Base-by-base conservation (phyloP, 1,284 basidiomycete species). In the Papiliotrema flavescens region DNA sequence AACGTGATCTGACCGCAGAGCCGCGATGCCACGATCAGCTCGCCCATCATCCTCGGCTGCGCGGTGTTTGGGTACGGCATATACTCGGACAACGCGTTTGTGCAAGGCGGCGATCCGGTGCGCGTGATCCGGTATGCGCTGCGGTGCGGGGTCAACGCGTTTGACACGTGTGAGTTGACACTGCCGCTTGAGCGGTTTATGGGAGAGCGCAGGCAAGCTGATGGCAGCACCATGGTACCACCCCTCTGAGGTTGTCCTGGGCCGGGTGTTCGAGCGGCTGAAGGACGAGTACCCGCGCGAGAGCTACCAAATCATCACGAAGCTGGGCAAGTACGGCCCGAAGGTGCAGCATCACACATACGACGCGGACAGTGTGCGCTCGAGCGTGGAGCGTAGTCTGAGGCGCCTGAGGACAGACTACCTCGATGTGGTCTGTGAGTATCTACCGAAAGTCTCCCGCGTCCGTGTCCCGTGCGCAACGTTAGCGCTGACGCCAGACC, bases 261-360 rank as follows among this genome's bases (percentile, higher is more conserved):
- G 94, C 11, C 83, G 87, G 46, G 83, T 84, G 3, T 79, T 94
- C 23, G 76, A 83, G 47, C 79, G 82, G 0, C 77, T 95, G 20
- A 76, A 79, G 45, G 71, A 76, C 49, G 86, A 90, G 66, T 93
- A 87, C 67, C 90, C 90, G 19, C 83, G 92, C 24, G 80, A 82
- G 15, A 84, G 85, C 0, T 96, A 95, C 73, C 82, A 85, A 64
- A 74, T 95, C 72, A 86, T 92, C 77, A 94, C 93, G n/a, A 98
- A 98, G 77, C 89, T 87, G 58, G 95, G 93, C 23, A 84, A 94
- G 47, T 94, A 89, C 73, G 91, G 90, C 3, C 69, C 78, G 1
- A 76, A 78, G 43, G 72, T 71, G 32, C 68, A 71, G 11, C 80
- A 83, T 51, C 96, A 97, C 68, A 88, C 95, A 71, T 73, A 95